Evolutionary conservation across 495 filamentous ascomycete species (phyloP), one percentile per base, ranked within the genome.

Genomic region (Daldinia vernicosa): DNA sequence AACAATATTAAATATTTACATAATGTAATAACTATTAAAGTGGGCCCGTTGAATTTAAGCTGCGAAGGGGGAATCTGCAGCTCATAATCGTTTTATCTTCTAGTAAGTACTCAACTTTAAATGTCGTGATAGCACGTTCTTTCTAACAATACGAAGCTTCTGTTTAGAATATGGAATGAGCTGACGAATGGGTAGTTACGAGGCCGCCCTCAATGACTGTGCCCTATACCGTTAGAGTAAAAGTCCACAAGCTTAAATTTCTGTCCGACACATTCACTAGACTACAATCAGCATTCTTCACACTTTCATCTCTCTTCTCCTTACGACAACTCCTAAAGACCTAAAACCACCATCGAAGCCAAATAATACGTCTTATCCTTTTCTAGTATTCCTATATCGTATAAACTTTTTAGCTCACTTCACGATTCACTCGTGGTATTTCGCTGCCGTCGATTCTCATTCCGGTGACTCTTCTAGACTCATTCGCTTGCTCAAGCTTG

Each of bases 391-490:
- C 22, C 14, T 59, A 62, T 8, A 52, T 54, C 43, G 24, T 62
- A 69, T 65, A 50, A 50, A 24, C 27, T 19, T 39, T 45, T 30
- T 4, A 33, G 27, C 14, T 52, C 15, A 51, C 33, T 37, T 59
- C 37, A n/a, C 40, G 6, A 24, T 61, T 35, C 45, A 15, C 6
- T 24, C 54, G 28, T 30, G 26, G 59, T 55, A 55, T 74, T 27
- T 60, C 54, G 57, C 53, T 58, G 19, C 58, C 37, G n/a, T 47
- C 43, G 17, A 5, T 32, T 35, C 60, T 43, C 75, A 77, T 77
- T 77, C 75, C 75, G 72, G 66, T 60, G 43, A 60, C 37, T 61
- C 53, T 66, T 76, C 65, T 69, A 63, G 69, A 66, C 66, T 63
- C 66, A n/a, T 55, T 55, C 56, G 66, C 60, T 61, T 58, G 52